Evolutionary conservation across 805 yeast species (phyloP), one percentile per base, ranked within the genome.

Genomic region (Yarrowia sp.): DNA sequence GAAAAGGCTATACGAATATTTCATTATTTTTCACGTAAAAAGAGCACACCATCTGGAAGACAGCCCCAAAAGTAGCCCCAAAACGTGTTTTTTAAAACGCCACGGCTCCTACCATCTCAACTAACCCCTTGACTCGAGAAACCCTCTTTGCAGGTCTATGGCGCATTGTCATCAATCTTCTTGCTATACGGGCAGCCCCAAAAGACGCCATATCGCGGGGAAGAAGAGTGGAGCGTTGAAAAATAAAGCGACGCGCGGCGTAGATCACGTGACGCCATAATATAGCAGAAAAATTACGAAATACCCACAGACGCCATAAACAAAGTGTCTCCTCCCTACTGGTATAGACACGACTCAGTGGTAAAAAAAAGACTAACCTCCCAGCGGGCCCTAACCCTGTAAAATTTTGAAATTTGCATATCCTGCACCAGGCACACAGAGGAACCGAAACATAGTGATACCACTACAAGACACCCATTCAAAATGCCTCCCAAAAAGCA

Each of bases 401-500:
- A 47, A 47, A 47, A 47, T 21, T 47, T 47, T 47, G 55, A 47
- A 47, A 47, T 31, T 44, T 44, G 19, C 35, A 27, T 44, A 44
- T 27, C 49, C 51, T 44, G 51, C 51, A 44, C 51, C 24, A 29
- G 35, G 32, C 16, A 19, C 24, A 19, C 16, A 44, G 36, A 16
- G 51, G 35, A 44, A 31, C 49, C 29, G 47, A 51, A 22, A 24
- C 27, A 16, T 24, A 41, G 42, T 46, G 51, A 44, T 47, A 63
- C 51, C 42, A 63, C 39, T 53, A n/a, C 39, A 39, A 35, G 25
- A 49, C 53, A 21, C 16, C 47, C 47, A 19, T 32, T 31, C 69
- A 75, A 68, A 29, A 79, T 78, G 85, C 83, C 83, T 68, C 87
- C 87, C 70, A 79, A 80, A 68, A 84, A 84, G 74, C 85, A 85